Percentiles rank a stretch among this genome's conserved stretches.
Evolutionary conservation across 2,329 filamentous ascomycete species (phyloP).

Genomic region (Huntiella omanensis): DNA sequence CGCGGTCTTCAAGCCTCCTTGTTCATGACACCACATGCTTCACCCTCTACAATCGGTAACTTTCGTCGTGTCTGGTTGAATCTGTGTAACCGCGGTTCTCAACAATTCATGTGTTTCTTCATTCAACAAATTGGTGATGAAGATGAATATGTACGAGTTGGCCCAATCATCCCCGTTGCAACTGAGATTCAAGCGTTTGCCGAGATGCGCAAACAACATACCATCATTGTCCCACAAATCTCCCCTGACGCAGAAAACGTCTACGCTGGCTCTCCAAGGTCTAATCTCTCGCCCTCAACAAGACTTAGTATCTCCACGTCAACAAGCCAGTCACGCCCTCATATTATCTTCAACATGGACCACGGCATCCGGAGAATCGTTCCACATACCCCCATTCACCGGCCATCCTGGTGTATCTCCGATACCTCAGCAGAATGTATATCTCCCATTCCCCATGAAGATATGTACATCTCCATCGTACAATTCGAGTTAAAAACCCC

Average conservation of each 20-base stretch:
- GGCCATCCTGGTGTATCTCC: constrained; percentile 7
- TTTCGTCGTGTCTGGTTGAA: constrained; percentile 12
- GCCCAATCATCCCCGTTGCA: constrained; percentile 7
- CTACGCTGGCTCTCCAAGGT: background rate
- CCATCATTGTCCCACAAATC: constrained; percentile 9
- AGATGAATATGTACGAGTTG: constrained; percentile 9
- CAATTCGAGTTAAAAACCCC: constrained; percentile 8
- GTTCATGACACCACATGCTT: constrained; percentile 10
- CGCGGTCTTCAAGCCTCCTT: constrained; percentile 8
- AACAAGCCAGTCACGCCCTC: background rate
- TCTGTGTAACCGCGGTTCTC: constrained; percentile 5
- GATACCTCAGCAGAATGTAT: constrained; percentile 3
- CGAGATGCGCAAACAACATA: constrained; percentile 7
- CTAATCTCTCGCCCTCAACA: constrained; percentile 1
- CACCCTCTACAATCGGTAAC: constrained; percentile 8
- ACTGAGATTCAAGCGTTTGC: constrained; percentile 7
- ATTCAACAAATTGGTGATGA: constrained; percentile 10
- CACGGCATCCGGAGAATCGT: constrained; percentile 6
- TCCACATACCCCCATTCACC: constrained; percentile 6
- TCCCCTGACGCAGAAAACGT: background rate
- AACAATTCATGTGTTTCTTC: constrained; percentile 11
- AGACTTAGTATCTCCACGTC: background rate
- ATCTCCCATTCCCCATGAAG: constrained; percentile 9
- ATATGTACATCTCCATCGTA: constrained; percentile 9
- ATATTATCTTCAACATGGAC: constrained; percentile 6